phyloP scores from a whole-genome alignment of 495 filamentous ascomycete genomes.

The Corynascus novoguineensis region DNA sequence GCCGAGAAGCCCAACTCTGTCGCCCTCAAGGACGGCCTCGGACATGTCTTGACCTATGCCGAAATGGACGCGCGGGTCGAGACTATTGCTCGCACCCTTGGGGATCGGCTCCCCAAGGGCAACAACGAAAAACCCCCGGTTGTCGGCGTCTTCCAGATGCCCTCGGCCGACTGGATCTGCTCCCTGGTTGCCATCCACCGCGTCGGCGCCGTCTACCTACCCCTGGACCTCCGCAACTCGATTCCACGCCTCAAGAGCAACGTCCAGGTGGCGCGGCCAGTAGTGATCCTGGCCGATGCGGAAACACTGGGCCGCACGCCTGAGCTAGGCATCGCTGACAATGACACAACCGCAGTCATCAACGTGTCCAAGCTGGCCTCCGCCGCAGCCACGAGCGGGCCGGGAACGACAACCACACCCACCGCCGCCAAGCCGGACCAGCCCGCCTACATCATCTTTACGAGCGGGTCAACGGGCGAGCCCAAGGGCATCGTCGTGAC shows the following conservation, averaged over 20 bases:
- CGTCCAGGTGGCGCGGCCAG: constrained; percentile 10
- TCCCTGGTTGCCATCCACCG: constrained; percentile 51
- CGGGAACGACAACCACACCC: background rate
- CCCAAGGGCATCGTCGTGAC: constrained; percentile 44
- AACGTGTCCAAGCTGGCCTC: background rate
- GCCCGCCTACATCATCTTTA: constrained; percentile 40
- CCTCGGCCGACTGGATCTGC: constrained; percentile 40
- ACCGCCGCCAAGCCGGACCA: constrained; percentile 8
- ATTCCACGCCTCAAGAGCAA: constrained; percentile 21
- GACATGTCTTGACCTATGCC: constrained; percentile 15
- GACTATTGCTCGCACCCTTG: constrained; percentile 10
- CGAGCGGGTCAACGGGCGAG: constrained; percentile 43
- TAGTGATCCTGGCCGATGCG: constrained; percentile 37
- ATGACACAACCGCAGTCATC: background rate
- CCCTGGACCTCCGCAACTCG: constrained; percentile 41
- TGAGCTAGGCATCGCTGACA: background rate
- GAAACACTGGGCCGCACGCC: background rate
- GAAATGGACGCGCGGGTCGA: constrained; percentile 16
- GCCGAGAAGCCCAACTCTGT: constrained; percentile 3
- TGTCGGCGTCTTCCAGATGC: constrained; percentile 31
- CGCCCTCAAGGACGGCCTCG: constrained; percentile 19
- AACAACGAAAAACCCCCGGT: background rate
- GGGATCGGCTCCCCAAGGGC: background rate
- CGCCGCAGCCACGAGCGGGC: background rate
- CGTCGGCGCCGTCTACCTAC: constrained; percentile 47